Evolutionary conservation across 2,329 filamentous ascomycete genomes (phyloP), one percentile per base, ranked within the genome.

Genomic region (Exophiala dermatitidis): DNA sequence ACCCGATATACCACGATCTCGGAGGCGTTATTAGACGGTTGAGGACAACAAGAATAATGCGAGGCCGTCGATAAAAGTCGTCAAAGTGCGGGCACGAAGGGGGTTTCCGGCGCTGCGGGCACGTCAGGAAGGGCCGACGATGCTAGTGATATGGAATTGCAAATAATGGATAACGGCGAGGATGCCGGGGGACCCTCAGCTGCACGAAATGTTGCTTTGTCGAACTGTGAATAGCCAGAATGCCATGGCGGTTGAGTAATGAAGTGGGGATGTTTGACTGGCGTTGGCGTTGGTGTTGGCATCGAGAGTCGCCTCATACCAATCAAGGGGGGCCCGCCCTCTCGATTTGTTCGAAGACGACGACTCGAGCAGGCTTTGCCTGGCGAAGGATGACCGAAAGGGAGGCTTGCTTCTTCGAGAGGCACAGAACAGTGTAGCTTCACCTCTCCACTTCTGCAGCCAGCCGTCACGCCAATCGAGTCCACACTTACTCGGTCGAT

Each of bases 381-480:
- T 6, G 38, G 38, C 19, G 12, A 41, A 28, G 12, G 12, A 41
- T 26, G 38, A 26, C 38, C 38, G 19, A 28, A 41, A 41, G 38
- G 38, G 38, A 28, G 19, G n/a, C 4, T 28, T 28, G 4, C 12
- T 3, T 5, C 7, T 26, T 41, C 38, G 38, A 41, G 36, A 41
- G n/a, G 30, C 28, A 29, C 32, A 52, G 34, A 28, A 44, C 32
- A 38, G 43, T 19, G 41, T 38, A 43, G 33, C 48, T 50, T 45
- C 45, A 45, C 36, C 43, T 48, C 52, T 49, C 48, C 52, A 54
- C 54, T 33, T 34, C 37, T 46, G 52, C 41, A 32, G 51, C 48
- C 42, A 54, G 52, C 52, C 48, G 52, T 50, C n/a, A 46, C 32
- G 52, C 48, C 54, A 52, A 54, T 52, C 52, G 51, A 52, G 19